Evolutionary conservation across 768 basidiomycete species (phyloP), one percentile per base, ranked within the genome.

Genomic region (Serendipita sp.): DNA sequence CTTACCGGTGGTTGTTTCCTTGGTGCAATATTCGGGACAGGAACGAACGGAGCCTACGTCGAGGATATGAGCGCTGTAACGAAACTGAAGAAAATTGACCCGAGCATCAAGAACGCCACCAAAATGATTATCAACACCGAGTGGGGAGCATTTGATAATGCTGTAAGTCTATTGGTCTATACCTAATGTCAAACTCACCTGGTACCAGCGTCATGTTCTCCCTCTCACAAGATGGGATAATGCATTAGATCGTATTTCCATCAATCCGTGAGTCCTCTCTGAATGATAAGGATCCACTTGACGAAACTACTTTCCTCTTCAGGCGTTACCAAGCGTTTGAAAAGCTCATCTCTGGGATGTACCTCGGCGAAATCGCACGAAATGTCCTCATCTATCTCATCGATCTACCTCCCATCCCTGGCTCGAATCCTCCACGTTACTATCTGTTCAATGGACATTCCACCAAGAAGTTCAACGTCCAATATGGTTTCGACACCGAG

Each of bases 321-420:
- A 76, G 75, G 29, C 78, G 81, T 40, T 87, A 81, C 72, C 96
- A 98, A 72, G 89, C 89, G 1, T 98, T 92, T 72, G 96, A 99
- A 75, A 99, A 98, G 77, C 91, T 96, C 76, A 88, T 99, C 68
- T 96, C 92, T 1, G 96, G 96, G 64, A 97, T 99, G 95, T 99
- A 99, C 73, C 83, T 98, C 44, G 96, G 96, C 64, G 96, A 99
- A 75, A 82, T 98, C 66, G 81, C 86, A 29, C 86, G 96, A 44
- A 88, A 89, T 70, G 76, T 95, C 69, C 78, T 97, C 62, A 78
- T 92, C 34, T 81, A 90, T 58, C 76, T 97, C 67, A 77, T 95
- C 67, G 90, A 91, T 68, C 84, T 86, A 3, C 88, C 88, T 0
- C 73, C 87, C 5, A 70, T 91, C 34, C 55, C 55, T 36, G 55